Conservation (phyloP, 495 filamentous ascomycete species). For the Xylaria cubensis region DNA sequence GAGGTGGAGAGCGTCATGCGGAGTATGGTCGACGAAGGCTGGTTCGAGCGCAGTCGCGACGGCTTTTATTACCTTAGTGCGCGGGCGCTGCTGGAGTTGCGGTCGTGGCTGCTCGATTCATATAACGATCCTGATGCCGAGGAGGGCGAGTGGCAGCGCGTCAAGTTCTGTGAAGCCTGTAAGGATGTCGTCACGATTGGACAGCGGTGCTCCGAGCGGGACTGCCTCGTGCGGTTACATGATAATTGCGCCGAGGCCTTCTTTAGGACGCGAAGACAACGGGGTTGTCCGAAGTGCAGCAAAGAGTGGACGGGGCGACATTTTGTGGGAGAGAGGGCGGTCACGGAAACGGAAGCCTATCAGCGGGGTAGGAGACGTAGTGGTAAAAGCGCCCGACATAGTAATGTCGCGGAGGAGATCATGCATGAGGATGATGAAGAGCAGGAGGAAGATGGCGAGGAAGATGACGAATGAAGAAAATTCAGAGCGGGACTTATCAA, state of each 20-base stretch:
- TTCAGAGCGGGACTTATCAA: background rate
- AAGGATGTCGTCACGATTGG: slow-evolving; percentile 90
- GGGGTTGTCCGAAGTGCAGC: slow-evolving; percentile 77
- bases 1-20: slow-evolving; percentile 77
- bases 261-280: slow-evolving; percentile 65
- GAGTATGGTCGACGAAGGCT: slow-evolving; percentile 77
- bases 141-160: slow-evolving; percentile 65
- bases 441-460: slow-evolving; percentile 38
- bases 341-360: slow-evolving; percentile 56
- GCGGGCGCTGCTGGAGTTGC: slow-evolving; percentile 83
- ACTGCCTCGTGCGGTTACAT: slow-evolving; percentile 76
- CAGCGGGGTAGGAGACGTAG: slow-evolving; percentile 47
- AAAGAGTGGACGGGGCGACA: slow-evolving; percentile 73
- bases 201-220: slow-evolving; percentile 74
- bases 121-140: slow-evolving; percentile 77
- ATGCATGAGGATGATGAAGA: slow-evolving; percentile 35
- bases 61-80: slow-evolving; percentile 78
- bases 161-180: slow-evolving; percentile 90
- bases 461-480: slow-evolving; percentile 3
- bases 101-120: slow-evolving; percentile 77
- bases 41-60: slow-evolving; percentile 75
- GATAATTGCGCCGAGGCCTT: slow-evolving; percentile 76
- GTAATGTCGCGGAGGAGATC: slow-evolving; percentile 38
- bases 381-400: slow-evolving; percentile 36
- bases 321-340: slow-evolving; percentile 83